Base-by-base conservation (phyloP, 768 basidiomycete species). In the Tulasnella sp. region DNA sequence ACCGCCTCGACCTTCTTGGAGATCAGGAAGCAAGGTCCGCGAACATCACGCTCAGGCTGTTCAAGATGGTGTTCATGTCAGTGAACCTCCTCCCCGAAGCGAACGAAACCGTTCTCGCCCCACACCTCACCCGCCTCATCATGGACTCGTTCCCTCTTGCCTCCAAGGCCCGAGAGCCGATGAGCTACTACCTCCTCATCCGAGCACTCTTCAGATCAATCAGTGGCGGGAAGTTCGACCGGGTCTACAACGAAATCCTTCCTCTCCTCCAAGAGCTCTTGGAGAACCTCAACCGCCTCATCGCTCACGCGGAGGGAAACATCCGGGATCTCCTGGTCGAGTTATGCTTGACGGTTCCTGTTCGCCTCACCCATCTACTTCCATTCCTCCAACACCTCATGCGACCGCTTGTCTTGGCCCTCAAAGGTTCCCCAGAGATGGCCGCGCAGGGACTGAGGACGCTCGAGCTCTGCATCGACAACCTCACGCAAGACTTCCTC, bases 401-500 rank as follows among this genome's bases (percentile, higher is more conserved):
- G 97, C 94, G 95, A 82, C 98, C 98, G 0, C 88, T 99, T 39
- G 96, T 97, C 2, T 88, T 97, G 74, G 96, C 98, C 10, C 87
- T 99, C 75, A 91, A 92, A 75, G 96, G 96, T 48, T 91, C 90
- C 52, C 90, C 92, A 8, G 98, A 99, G 77, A 90, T 98, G 71
- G 93, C 98, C 77, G 92, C 95, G 34, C 98, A 99, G 87, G 98
- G 98, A 71, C 87, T 99, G 36, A 91, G 98, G 8, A 99, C 98
- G 0, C 90, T 99, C 80, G 98, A 99, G 85, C 88, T 99, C n/a
- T 99, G 97, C 86, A 97, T 99, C 83, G 98, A 99, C 87, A 99
- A 99, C 84, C 89, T 99, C 38, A 98, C 96, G 0, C 95, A 96
- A 2, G 98, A 99, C 85, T 99, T 99, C 87, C 89, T 99, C 39